A percentile compares a stretch with the other conserved stretches of the same genome.
Conservation (phyloP, 805 yeast species). For the Candida ovalis region DNA sequence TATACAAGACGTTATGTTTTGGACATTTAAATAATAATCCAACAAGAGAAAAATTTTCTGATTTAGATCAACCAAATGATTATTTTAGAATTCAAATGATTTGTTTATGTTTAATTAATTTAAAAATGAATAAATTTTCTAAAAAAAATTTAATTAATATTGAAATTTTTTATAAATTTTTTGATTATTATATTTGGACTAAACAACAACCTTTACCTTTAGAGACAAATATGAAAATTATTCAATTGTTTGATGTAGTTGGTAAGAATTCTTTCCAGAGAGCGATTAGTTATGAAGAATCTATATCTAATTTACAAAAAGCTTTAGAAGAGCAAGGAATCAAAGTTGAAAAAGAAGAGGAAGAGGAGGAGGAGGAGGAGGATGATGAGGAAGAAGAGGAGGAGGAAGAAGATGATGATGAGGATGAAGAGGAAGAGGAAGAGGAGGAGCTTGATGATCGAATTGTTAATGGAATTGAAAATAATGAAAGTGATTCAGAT, state of each 20-base stretch:
- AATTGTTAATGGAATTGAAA: not conserved
- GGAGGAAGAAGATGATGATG: conserved; percentile 4
- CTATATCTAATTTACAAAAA: conserved; percentile 38
- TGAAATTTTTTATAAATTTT: conserved; percentile 46
- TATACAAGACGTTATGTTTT: conserved; percentile 54
- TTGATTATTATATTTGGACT: conserved; percentile 67
- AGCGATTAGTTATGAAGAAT: conserved; percentile 37
- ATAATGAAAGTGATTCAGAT: not conserved
- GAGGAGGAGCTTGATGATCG: not conserved
- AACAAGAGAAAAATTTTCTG: conserved; percentile 35
- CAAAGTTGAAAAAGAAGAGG: conserved; percentile 9
- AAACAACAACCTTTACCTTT: conserved; percentile 61
- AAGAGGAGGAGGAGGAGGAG: conserved; percentile 7
- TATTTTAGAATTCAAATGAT: conserved; percentile 68
- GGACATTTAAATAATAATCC: conserved; percentile 68
- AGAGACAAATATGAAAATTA: conserved; percentile 53
- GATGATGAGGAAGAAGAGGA: conserved; percentile 19
- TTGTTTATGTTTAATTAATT: conserved; percentile 37
- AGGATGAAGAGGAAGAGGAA: not conserved
- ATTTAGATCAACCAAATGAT: conserved; percentile 60
- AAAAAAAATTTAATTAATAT: conserved; percentile 26
- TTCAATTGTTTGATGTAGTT: conserved; percentile 35
- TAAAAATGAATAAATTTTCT: conserved; percentile 11
- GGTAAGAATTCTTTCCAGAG: conserved; percentile 33
- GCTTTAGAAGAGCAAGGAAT: conserved; percentile 20